phyloP scores from a whole-genome alignment of 148 eudicot genomes.

The Suaeda aralocaspica region DNA sequence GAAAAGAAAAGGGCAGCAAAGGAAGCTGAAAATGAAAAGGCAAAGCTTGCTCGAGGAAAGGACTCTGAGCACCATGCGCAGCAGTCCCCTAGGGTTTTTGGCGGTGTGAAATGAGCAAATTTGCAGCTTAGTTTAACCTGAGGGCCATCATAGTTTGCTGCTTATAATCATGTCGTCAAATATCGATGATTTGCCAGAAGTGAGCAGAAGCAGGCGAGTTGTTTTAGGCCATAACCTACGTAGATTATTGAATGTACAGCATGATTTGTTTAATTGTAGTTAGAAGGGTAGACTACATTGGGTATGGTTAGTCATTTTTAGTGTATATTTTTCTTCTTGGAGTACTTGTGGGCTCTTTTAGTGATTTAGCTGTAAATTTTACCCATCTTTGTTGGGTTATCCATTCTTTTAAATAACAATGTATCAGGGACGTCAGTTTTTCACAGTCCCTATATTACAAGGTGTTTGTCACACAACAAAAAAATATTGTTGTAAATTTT shows the following conservation, averaged over 20 bases:
- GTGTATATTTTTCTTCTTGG: background rate
- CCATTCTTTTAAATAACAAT: background rate
- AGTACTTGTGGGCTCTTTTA: background rate
- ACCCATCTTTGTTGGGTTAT: conserved; percentile 5
- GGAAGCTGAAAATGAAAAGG: conserved; percentile 64
- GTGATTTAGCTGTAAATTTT: conserved; percentile 17
- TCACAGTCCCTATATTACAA: background rate
- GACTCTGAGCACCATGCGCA: conserved; percentile 17
- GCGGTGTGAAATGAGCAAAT: conserved; percentile 16
- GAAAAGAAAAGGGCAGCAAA: conserved; percentile 77
- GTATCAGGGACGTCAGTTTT: conserved; percentile 17
- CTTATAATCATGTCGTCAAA: background rate
- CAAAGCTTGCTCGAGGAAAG: conserved; percentile 27
- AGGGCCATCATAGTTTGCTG: background rate
- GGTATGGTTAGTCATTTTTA: background rate
- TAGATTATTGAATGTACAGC: conserved; percentile 24
- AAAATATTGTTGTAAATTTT: background rate
- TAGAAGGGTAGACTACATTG: conserved; percentile 9
- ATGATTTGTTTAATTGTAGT: conserved; percentile 12
- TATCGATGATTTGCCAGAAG: background rate
- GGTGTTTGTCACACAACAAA: background rate
- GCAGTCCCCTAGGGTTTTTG: conserved; percentile 15
- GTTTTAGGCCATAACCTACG: background rate
- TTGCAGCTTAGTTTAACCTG: conserved; percentile 8
- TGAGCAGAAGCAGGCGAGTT: background rate